Evolutionary conservation across 148 eudicot species (phyloP).

Genomic region (Nyssa sinensis): DNA sequence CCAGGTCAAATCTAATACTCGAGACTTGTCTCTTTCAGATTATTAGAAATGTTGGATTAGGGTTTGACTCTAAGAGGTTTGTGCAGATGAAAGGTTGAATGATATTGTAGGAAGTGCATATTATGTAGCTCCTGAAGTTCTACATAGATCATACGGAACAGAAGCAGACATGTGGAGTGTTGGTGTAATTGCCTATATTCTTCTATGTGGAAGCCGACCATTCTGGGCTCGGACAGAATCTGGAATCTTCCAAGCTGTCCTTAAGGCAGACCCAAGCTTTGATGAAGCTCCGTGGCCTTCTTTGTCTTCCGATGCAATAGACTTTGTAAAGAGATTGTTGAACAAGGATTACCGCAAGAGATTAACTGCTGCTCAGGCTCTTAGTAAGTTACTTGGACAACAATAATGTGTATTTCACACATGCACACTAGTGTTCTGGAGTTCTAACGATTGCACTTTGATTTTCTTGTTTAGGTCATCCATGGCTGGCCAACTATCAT

Average conservation of each 20-base stretch:
- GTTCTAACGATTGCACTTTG: constrained; percentile 6
- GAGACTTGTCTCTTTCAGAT: neutral
- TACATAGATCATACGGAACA: constrained; percentile 93
- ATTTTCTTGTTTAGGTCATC: constrained; percentile 69
- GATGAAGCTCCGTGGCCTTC: constrained; percentile 97
- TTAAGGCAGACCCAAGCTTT: constrained; percentile 87
- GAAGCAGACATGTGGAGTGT: constrained; percentile 99
- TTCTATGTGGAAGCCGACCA: constrained; percentile 94
- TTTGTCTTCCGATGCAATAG: constrained; percentile 77
- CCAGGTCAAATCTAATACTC: constrained; percentile 59
- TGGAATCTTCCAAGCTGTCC: constrained; percentile 85
- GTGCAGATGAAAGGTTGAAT: constrained; percentile 86
- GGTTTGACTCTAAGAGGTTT: constrained; percentile 23
- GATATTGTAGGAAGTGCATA: constrained; percentile 98
- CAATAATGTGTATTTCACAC: neutral
- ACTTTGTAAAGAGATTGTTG: constrained; percentile 83
- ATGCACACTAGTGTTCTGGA: neutral
- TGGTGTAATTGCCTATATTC: constrained; percentile 96
- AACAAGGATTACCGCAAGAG: constrained; percentile 93
- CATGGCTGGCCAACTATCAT: constrained; percentile 72
- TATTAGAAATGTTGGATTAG: neutral
- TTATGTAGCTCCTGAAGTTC: constrained; percentile 95
- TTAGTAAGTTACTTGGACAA: constrained; percentile 50
- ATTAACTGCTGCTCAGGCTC: constrained; percentile 92
- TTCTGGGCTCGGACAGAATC: constrained; percentile 97